Percentiles rank a stretch among this genome's conserved stretches.
phyloP scores from a whole-genome alignment of 257 asterid genomes.

The Verbascum thapsus region DNA sequence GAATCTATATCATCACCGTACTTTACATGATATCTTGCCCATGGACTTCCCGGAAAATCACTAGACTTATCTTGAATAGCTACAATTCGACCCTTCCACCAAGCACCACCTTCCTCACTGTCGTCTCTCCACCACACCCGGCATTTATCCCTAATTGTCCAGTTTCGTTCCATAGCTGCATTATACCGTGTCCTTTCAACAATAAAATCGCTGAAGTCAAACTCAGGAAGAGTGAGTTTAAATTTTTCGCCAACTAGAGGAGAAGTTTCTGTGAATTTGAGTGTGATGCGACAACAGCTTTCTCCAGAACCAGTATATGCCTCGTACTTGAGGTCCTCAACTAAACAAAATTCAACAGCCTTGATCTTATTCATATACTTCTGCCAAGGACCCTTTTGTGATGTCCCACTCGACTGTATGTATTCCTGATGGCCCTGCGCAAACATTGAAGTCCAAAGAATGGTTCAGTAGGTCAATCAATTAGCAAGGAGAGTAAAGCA shows the following conservation, averaged over 20 bases:
- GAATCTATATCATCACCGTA: constrained; percentile 40
- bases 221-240: constrained; percentile 65
- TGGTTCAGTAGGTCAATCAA: constrained; percentile 6
- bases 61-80: constrained; percentile 55
- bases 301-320: constrained; percentile 84
- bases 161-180: constrained; percentile 63
- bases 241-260: constrained; percentile 51
- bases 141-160: constrained; percentile 69
- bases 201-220: constrained; percentile 82
- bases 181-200: constrained; percentile 75
- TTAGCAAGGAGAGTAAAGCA: constrained; percentile 15
- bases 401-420: constrained; percentile 32
- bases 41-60: constrained; percentile 83
- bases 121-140: constrained; percentile 88
- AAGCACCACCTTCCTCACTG: constrained; percentile 62
- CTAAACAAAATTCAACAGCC: constrained; percentile 74
- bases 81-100: constrained; percentile 78
- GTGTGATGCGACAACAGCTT: constrained; percentile 76
- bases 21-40: constrained; percentile 73
- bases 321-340: constrained; percentile 64
- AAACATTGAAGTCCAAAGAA: constrained; percentile 25
- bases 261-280: constrained; percentile 58
- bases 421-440: constrained; percentile 86
- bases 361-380: constrained; percentile 48
- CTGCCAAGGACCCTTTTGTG: constrained; percentile 53